Conservation (phyloP, 2,329 filamentous ascomycete species). For the Sporothrix inflata region DNA sequence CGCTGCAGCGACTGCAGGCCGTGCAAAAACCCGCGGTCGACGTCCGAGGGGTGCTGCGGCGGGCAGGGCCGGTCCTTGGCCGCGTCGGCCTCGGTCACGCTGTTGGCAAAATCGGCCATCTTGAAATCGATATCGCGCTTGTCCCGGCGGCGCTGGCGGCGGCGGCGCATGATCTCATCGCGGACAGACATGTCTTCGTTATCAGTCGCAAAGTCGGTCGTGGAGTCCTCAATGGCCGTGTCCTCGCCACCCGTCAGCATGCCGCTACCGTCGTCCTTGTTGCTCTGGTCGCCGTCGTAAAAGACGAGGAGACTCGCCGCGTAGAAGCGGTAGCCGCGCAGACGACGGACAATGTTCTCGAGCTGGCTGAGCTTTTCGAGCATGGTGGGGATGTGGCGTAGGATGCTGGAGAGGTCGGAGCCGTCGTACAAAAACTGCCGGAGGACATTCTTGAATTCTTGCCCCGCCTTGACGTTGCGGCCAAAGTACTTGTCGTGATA, state of each 20-base stretch:
- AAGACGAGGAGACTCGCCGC: slow-evolving; percentile 93
- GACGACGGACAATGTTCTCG: slow-evolving; percentile 76
- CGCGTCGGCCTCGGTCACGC: slow-evolving; percentile 83
- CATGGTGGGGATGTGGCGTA: slow-evolving; percentile 84
- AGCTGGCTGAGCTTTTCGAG: slow-evolving; percentile 81
- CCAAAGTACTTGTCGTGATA: slow-evolving; percentile 99
- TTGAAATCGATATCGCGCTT: slow-evolving; percentile 81
- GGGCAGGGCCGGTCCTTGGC: slow-evolving; percentile 70
- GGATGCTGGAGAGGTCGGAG: slow-evolving; percentile 75
- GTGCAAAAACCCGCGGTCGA: slow-evolving; percentile 87
- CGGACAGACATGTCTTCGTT: slow-evolving; percentile 50
- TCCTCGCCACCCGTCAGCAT: slow-evolving; percentile 54
- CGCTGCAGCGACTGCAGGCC: slow-evolving; percentile 76
- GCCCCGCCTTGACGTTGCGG: slow-evolving; percentile 80
- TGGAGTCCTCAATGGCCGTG: slow-evolving; percentile 58
- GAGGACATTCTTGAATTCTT: slow-evolving; percentile 85
- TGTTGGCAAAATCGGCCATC: slow-evolving; percentile 98
- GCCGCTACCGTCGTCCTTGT: slow-evolving; percentile 39
- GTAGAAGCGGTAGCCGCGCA: slow-evolving; percentile 91
- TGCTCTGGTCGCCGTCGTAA: slow-evolving; percentile 80
- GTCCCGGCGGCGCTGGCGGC: slow-evolving; percentile 41
- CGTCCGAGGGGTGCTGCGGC: slow-evolving; percentile 75
- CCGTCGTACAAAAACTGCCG: slow-evolving; percentile 92
- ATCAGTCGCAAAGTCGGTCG: slow-evolving; percentile 62
- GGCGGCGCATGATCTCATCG: slow-evolving; percentile 30